Base-by-base conservation (phyloP, 2,329 filamentous ascomycete species). In the Cladophialophora bantiana region DNA sequence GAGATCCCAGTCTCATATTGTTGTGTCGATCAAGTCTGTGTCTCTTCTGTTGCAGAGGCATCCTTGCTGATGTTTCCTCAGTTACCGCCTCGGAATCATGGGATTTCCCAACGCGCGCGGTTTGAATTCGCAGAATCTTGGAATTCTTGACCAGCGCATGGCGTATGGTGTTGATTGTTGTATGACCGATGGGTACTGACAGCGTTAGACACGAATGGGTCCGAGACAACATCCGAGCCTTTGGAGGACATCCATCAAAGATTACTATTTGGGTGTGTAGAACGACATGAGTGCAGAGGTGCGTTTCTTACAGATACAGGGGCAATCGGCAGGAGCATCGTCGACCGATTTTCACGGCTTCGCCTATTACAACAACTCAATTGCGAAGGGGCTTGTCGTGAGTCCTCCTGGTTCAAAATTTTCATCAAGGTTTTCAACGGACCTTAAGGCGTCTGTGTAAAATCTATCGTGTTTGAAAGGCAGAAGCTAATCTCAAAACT, bases 111-210 rank as follows among this genome's bases (percentile, higher is more conserved):
- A 75, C 10, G 77, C 77, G n/a, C 72, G 75, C 4, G 75, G 74
- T 4, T 73, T 63, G 69, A n/a, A 68, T 50, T 68, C 60, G 0
- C 75, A 79, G 55, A 87, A 87, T 67, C 72, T 84, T 1, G 85
- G 84, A 1, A 74, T 87, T 4, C 77, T 82, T 4, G 85, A 89
- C 70, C 85, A 88, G 70, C 58, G 58, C 20, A 32, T 42, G 5
- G 20, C 85, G 0, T 26, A 26, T 3, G 26, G 2, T 26, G 26
- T 26, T 26, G 26, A 26, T 26, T 26, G 26, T 26, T 26, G 26
- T 3, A 26, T 26, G 26, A 26, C 26, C 26, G 26, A 26, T 26
- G 2, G 26, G 26, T 26, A 3, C 26, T 26, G 26, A 26, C 26
- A 3, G 26, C 26, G 26, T 26, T 26, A 26, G 26, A 26, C 72